These are phyloP conservation scores for Phytopythium oedochilum DNA, from an alignment of 352 stramenopile species.

Conservation along the genomic window DNA sequence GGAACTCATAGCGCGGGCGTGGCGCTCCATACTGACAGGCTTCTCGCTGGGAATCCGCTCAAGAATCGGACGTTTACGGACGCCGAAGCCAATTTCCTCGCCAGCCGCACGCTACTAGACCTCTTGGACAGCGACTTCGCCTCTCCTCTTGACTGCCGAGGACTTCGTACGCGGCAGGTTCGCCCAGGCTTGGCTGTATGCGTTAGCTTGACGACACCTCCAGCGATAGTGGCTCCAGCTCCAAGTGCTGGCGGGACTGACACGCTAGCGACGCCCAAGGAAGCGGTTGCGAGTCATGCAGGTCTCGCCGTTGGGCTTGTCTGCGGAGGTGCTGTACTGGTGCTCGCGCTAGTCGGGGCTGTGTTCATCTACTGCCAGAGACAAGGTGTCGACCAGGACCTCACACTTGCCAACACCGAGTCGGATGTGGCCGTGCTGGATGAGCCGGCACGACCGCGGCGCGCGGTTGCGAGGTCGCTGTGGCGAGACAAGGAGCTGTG, in stretches of 20 bases:
- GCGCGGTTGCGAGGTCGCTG: conserved; percentile 6
- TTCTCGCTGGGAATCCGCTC: background rate
- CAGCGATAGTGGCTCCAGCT: background rate
- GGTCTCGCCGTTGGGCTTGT: background rate
- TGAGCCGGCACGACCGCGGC: background rate
- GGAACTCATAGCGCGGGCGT: background rate
- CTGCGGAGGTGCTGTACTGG: background rate
- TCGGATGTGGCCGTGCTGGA: background rate
- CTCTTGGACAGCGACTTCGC: background rate
- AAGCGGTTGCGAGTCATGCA: background rate
- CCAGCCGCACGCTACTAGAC: background rate
- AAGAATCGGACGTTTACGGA: background rate
- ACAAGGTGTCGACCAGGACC: background rate
- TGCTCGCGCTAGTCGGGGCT: background rate
- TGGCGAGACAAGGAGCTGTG: conserved; percentile 39
- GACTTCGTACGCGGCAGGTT: background rate
- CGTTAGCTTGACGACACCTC: background rate
- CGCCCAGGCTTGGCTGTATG: background rate
- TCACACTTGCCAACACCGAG: background rate
- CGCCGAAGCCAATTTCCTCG: background rate
- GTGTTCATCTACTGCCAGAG: background rate
- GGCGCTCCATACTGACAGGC: background rate
- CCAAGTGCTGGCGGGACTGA: background rate
- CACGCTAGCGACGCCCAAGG: background rate
- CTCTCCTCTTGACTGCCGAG: background rate